Base-by-base conservation (phyloP, 768 basidiomycete species). In the Strobilomyces echinocephalus region DNA sequence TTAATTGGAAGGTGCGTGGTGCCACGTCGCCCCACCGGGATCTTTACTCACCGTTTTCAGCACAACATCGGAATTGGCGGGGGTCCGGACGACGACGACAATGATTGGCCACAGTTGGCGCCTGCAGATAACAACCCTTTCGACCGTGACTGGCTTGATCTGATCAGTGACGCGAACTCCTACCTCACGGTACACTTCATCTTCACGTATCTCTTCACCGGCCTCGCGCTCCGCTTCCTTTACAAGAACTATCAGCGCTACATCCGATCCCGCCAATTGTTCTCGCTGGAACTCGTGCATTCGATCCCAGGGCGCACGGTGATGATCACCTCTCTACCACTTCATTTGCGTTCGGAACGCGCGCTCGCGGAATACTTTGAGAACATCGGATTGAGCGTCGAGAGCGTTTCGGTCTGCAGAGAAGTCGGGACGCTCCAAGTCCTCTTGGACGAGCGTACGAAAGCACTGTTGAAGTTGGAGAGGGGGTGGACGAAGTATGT, bases 261-360 rank as follows among this genome's bases (percentile, higher is more conserved):
- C 73, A 81, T 97, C 53, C 87, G 87, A 21, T 84, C 91, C 0
- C 84, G 97, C 1, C 97, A 98, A 65, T 80, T 97, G 11, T 98
- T 95, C 73, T 91, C 91, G 0, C 76, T 99, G 34, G 94, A 97
- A 67, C 82, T 97, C 16, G 94, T 95, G 12, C 93, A 97, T 63
- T 95, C 92, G 11, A 90, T 97, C 41, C 87, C 95, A 0, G 92
- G 94, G 1, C 85, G 95, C 21, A 97, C 97, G 0, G 88, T 97
- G 28, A 80, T 98, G 72, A 82, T 97, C 38, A 87, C 88, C 16
- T 79, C 82, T 46, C 78, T 98, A 4, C 97, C 97, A 0, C 72
- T 73, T n/a, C 88, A 95, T 58, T 77, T 98, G 2, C 85, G 85
- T 60, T 84, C 86, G 9, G 95, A 97, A 65, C 82, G 86, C 10